Evolutionary conservation across 2,329 filamentous ascomycete genomes (phyloP), one percentile per base, ranked within the genome.

Genomic region (Beauveria sp.): DNA sequence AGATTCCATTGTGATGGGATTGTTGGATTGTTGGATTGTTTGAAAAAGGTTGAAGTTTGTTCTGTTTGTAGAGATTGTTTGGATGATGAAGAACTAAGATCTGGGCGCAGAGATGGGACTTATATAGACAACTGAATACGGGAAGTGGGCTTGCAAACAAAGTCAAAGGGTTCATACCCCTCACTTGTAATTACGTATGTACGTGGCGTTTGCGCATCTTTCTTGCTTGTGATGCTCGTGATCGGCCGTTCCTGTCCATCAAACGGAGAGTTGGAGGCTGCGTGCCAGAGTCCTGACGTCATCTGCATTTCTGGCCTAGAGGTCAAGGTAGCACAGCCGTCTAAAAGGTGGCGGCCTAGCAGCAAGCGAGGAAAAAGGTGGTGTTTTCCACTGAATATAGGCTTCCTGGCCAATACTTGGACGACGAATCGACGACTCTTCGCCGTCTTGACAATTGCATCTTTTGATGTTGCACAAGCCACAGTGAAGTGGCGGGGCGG

Each of bases 1-100:
- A 64, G 78, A 76, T 59, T 82, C 80, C 80, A 82, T 82, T 73
- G 62, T 77, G 73, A 37, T 46, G 44, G 3, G 3, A 10, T 52
- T 22, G 50, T 30, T 34, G 3, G 3, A 10, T 52, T 22, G 48
- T 30, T 34, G 5, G 2, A 18, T 37, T 34, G 48, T 54, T 47
- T 61, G 28, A 53, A 46, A 46, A 12, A 52, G 14, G 8, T 47
- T 50, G 54, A 61, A 52, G 63, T 63, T 43, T 44, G 52, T 12
- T 51, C 64, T 68, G 57, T 59, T 57, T 40, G 62, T 59, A 51
- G 40, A 63, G n/a, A 2, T 2, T 16, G 4, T 55, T 22, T 28
- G 40, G 44, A 52, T 46, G 52, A 52, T 63, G 64, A 54, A 63
- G 53, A 47, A 24, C 1, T 34, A 48, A 55, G 63, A 70, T 70